Base-by-base conservation (phyloP, 768 basidiomycete genomes). In the Leccinum fibrillosum region DNA sequence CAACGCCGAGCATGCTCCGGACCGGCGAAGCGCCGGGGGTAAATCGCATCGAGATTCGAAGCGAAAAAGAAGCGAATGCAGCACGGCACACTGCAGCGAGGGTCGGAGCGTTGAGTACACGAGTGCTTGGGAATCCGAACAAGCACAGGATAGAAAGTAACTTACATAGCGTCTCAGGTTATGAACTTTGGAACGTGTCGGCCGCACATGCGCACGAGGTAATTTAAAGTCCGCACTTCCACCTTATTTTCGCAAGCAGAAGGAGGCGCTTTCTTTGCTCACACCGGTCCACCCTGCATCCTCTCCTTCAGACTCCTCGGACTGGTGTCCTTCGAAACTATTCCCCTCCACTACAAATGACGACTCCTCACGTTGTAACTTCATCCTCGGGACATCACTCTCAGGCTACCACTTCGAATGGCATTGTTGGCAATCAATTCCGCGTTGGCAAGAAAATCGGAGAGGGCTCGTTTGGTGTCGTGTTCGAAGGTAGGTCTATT, bases 371-470 rank as follows among this genome's bases (percentile, higher is more conserved):
- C 78, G 88, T 91, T 72, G 88, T 92, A 64, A 85, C 90, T 51
- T 89, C 89, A 42, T 89, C 89, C 59, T 88, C 85, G 48, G 77
- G 77, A 21, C 87, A 89, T 74, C 85, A 83, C 53, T 81, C 84
- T 17, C 83, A 85, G 68, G 80, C 85, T 49, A 76, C 84, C 50
- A 79, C 82, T 28, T 80, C 76, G 42, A 89, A 86, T 73, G 85
- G 88, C 66, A 84, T 92, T 72, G 87, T 92, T 58, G 90, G 90
- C 45, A 85, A 80, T 67, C 85, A 90, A 72, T 92, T 85, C 71
- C 83, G 90, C 62, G 94, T 98, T 53, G 96, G 96, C 52, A 94
- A 96, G 83, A 98, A 98, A 86, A 96, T 98, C 72, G 96, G 96
- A 50, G 96, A 99, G 77, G 96, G 96, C 52, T 92, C 89, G n/a